phyloP scores from a whole-genome alignment of 2,329 filamentous ascomycete species.

The Scedosporium boydii region DNA sequence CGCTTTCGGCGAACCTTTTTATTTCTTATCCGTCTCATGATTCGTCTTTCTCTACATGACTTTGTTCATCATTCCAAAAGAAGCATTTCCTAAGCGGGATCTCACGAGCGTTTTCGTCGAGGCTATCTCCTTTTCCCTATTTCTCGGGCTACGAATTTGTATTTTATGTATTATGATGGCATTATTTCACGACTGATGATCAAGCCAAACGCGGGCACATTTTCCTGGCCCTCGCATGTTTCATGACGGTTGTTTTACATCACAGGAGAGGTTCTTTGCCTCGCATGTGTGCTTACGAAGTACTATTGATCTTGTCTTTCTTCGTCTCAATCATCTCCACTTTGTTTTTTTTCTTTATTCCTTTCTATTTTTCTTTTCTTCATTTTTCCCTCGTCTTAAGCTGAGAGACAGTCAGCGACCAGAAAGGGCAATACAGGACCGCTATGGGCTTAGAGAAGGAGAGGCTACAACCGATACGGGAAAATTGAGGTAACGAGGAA shows the following conservation, averaged over 20 bases:
- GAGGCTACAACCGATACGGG: neutral
- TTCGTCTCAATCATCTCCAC: conserved; percentile 1
- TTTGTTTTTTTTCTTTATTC: neutral
- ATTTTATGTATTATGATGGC: neutral
- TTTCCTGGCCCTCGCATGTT: neutral
- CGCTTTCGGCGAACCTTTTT: too few relatives aligned
- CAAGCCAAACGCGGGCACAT: neutral
- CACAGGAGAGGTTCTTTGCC: neutral
- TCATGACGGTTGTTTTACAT: neutral
- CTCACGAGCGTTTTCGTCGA: neutral
- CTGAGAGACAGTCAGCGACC: neutral
- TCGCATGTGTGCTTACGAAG: neutral
- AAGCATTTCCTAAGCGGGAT: neutral
- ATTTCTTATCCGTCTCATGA: too few relatives aligned
- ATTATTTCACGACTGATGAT: neutral
- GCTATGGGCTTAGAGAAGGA: neutral
- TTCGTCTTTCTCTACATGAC: too few relatives aligned
- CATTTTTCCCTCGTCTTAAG: neutral
- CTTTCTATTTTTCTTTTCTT: neutral
- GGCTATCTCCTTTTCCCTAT: neutral
- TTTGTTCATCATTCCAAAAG: too few relatives aligned
- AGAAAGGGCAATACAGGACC: neutral
- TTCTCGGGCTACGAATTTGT: neutral
- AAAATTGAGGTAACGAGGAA: neutral
- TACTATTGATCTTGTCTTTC: neutral